Base-by-base conservation (phyloP, 768 basidiomycete species). In the Chalciporus chontae region DNA sequence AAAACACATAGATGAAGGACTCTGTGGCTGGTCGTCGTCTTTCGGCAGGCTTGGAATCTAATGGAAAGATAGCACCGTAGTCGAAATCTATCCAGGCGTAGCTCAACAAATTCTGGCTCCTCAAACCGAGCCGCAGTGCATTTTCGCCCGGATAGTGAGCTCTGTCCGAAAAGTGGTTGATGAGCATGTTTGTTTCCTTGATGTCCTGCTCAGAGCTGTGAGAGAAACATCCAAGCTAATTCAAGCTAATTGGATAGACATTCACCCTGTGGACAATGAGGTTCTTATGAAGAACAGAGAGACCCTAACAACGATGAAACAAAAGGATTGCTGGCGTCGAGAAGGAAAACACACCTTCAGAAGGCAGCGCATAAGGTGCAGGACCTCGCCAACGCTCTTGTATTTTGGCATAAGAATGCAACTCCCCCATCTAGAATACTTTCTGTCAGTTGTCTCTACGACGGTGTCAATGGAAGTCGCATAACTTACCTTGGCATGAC, bases 401-500 rank as follows among this genome's bases (percentile, higher is more conserved):
- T 43, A 47, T 48, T 47, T 31, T 14, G 56, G 65, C 57, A 63
- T 26, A 13, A 42, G 34, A 7, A 36, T 6, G 14, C 21, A 38
- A 8, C 19, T 17, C 8, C 29, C 32, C 62, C 62, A 62, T 42
- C 63, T 64, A 32, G 40, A 23, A 17, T 27, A 19, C 15, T 18
- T 37, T 7, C 36, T n/a, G 13, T n/a, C 15, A 37, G 15, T 18
- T 8, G 13, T 18, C 14, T 37, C 10, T 37, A 14, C 17, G 7
- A 37, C 7, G 36, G 7, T 7, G 15, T 23, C 23, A 29, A 17
- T 32, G 4, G 2, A 21, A 21, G 21, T 21, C 21, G 21, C 21
- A 49, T 3, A 31, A 56, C n/a, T n/a, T n/a, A n/a, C 58, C 67
- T 60, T 8, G 69, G 69, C 64, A 66, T 69, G 10, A 70, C 59